These are phyloP conservation scores for Musa troglodytarum DNA, from an alignment of 176 grass and related monocot genomes.

Conservation along the genomic window DNA sequence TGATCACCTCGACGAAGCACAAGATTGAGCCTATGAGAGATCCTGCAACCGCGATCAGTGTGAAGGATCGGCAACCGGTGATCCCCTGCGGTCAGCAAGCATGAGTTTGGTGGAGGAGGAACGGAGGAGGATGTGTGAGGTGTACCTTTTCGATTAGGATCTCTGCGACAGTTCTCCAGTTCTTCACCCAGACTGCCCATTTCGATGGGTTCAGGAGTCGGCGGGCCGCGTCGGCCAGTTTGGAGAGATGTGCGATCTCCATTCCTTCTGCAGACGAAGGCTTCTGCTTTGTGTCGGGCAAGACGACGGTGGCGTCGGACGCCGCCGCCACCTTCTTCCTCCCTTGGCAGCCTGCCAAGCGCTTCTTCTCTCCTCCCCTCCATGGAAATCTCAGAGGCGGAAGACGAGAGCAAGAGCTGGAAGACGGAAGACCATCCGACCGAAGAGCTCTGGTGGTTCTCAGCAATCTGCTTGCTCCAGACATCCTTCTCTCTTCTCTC, in stretches of 20 bases:
- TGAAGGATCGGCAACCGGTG: conserved; percentile 49
- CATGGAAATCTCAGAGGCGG: not conserved
- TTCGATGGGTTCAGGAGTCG: not conserved
- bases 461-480: not conserved
- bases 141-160: conserved; percentile 3
- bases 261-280: not conserved
- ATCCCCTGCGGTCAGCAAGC: conserved; percentile 28
- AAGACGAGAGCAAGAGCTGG: not conserved
- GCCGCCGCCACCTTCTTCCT: conserved; percentile 8
- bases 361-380: not conserved
- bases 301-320: conserved; percentile 1
- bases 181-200: not conserved
- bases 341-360: not conserved
- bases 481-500: not conserved
- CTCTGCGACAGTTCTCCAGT: not conserved
- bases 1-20: conserved; percentile 64
- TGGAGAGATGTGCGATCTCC: not conserved
- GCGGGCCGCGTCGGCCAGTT: not conserved
- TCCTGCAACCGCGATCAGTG: conserved; percentile 65
- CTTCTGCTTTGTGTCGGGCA: not conserved
- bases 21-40: conserved; percentile 71
- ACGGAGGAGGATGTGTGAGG: not conserved
- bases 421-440: not conserved
- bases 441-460: conserved; percentile 7
- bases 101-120: not conserved